phyloP scores from a whole-genome alignment of 2,329 filamentous ascomycete genomes.

The Exserohilum turcica region DNA sequence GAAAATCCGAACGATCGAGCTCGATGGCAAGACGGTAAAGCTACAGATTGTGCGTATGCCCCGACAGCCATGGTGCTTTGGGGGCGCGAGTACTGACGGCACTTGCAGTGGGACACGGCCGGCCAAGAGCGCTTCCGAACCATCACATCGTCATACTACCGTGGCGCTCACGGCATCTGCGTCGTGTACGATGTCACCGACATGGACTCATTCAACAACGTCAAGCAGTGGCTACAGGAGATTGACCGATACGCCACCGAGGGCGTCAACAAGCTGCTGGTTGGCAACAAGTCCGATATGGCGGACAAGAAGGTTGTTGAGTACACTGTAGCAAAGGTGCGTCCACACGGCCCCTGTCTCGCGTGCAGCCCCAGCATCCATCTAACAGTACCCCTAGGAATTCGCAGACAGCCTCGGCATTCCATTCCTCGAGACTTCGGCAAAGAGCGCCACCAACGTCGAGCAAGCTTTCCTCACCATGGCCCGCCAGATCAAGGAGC shows the following conservation, averaged over 20 bases:
- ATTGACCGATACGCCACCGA: conserved; percentile 99
- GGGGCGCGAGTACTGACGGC: conserved; percentile 21
- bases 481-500: conserved; percentile 99
- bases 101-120: conserved; percentile 90
- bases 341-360: conserved; percentile 34
- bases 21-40: conserved; percentile 99
- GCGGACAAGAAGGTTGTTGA: conserved; percentile 99
- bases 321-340: conserved; percentile 98
- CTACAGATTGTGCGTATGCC: conserved; percentile 76
- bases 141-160: conserved; percentile 99
- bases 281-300: conserved; percentile 99
- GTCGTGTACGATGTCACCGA: conserved; percentile 99
- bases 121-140: conserved; percentile 99
- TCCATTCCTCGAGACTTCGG: conserved; percentile 98
- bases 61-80: neutral
- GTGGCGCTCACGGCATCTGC: conserved; percentile 97
- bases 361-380: neutral
- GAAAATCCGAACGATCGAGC: conserved; percentile 99
- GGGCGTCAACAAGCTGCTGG: conserved; percentile 98
- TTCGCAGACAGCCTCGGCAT: conserved; percentile 99
- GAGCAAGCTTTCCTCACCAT: conserved; percentile 99
- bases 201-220: conserved; percentile 99
- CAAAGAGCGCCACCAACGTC: conserved; percentile 99
- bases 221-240: conserved; percentile 99
- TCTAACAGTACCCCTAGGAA: conserved; percentile 65